Base-by-base conservation (phyloP, 2,329 filamentous ascomycete genomes). In the Seiridium cupressi region DNA sequence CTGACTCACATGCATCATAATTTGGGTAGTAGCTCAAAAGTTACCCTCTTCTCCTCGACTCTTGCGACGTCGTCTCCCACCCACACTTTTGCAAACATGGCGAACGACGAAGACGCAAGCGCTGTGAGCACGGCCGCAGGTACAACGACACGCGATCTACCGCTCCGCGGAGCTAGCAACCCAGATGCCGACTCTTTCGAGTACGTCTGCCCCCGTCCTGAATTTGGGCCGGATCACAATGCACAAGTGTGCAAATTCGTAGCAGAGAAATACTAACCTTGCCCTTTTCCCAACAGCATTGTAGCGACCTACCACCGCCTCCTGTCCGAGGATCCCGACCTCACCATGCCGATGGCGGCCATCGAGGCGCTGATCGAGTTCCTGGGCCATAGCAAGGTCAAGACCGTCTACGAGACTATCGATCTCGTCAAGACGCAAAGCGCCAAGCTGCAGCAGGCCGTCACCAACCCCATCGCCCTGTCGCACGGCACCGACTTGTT, bases 401-500 rank as follows among this genome's bases (percentile, higher is more conserved):
- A 89, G 31, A 99, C 95, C 60, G 92, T 97, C 69, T 94, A 90
- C 77, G 95, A 99, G 80, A 97, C 94, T 42, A 89, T 98, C 72
- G 89, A 94, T 68, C 86, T 93, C 51, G 85, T 98, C 64, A 88
- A 89, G 70, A 85, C 84, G 51, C 89, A 95, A 72, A 94, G 92
- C 55, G 82, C 85, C 57, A 85, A 87, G 69, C 86, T 99, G 64
- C 94, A 93, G 74, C 82, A 83, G 60, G 87, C 88, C 26, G 89
- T 96, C 57, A 83, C 89, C 6, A 98, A 99, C 77, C 91, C 93
- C 11, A 91, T 98, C 60, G 94, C 93, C 4, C 86, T 98, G 13
- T 93, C 91, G 54, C 95, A 96, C 59, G 95, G 95, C 69, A 97
- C 93, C 62, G 93, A 97, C 74, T 87, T 98, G 61, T 98, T 99